Conservation (phyloP, 768 basidiomycete genomes). For the Saitozyma podzolica region DNA sequence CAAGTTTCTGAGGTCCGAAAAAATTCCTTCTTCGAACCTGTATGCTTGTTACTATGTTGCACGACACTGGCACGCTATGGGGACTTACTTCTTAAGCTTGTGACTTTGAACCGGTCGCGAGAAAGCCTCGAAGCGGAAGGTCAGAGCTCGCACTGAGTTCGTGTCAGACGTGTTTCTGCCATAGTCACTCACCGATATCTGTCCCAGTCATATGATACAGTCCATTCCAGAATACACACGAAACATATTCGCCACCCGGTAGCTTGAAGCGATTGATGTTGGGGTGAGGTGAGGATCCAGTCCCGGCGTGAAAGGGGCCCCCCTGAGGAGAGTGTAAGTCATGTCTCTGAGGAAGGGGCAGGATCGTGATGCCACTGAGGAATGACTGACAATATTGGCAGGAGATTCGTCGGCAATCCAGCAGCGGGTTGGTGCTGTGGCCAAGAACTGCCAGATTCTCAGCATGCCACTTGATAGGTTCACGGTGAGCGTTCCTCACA, state of each 20-base stretch:
- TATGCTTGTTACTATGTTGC: too few species aligned
- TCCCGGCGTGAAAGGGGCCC: too few species aligned
- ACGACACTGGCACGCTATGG: too few species aligned
- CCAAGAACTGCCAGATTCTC: conserved; percentile 33
- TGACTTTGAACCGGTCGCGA: conserved; percentile 78
- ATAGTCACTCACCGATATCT: conserved; percentile 63
- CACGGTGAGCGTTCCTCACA: conserved; percentile 17
- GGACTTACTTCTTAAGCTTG: conserved; percentile 56
- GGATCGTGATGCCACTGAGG: too few species aligned
- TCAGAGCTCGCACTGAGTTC: conserved; percentile 72
- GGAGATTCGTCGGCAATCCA: conserved; percentile 11
- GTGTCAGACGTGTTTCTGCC: background rate
- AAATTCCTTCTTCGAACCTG: conserved; percentile 96
- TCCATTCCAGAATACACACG: conserved; percentile 88
- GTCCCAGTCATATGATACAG: conserved; percentile 94
- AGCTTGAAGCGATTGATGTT: conserved; percentile 62
- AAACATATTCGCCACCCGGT: conserved; percentile 79
- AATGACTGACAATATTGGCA: conserved; percentile 6
- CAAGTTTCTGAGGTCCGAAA: conserved; percentile 86
- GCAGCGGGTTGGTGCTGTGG: conserved; percentile 46
- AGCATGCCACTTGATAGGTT: background rate
- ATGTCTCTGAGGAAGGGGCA: too few species aligned
- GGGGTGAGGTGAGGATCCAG: too few species aligned
- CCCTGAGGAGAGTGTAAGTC: too few species aligned
- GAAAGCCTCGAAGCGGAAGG: conserved; percentile 92